Base-by-base conservation (phyloP, 139 green algal species). In the Micractinium conductrix region DNA sequence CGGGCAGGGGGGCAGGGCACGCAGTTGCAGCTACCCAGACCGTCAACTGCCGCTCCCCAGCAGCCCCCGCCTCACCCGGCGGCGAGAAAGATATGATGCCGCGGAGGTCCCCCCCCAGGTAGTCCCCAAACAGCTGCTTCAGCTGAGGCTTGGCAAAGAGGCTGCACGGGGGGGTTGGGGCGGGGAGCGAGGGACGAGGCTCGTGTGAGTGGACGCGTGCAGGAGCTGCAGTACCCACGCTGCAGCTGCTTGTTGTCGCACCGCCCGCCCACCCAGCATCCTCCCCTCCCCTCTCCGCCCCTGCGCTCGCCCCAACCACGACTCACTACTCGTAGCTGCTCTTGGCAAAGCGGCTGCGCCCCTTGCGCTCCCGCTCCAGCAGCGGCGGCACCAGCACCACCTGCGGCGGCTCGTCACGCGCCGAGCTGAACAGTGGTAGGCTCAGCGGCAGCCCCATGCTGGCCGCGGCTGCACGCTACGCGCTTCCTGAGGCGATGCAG, bases 61-160 rank as follows among this genome's bases (percentile, higher is more conserved):
- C 17, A 33, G 58, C 58, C 21, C 16, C 58, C 58, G 35, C 14
- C 35, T 12, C 38, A 50, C 68, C 68, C n/a, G 71, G 74, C 40
- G 90, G 90, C 3, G 78, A 78, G 68, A 93, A 90, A 63, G 80
- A 40, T 19, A 89, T 79, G 9, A 83, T 21, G 17, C 67, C 75
- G 9, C 67, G 67, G 14, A 73, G 28, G 40, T 87, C 86, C 4
- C 4, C 17, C 0, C 21, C 22, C 33, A 92, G 48, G 40, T 93
- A 95, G 72, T 94, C 92, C 5, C 87, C 84, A 74, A 95, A 93
- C 16, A 95, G 92, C 82, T 84, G 88, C 24, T 76, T 71, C 37
- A 95, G 79, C 50, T 81, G 53, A 1, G 86, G 88, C 76, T 95
- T 93, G 37, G 62, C 82, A 85, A 95, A 95, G 22, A 92, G 81